These are phyloP conservation scores for Backusella mclennaniae DNA, from an alignment of 192 early-diverging fungal species.

Conservation along the genomic window DNA sequence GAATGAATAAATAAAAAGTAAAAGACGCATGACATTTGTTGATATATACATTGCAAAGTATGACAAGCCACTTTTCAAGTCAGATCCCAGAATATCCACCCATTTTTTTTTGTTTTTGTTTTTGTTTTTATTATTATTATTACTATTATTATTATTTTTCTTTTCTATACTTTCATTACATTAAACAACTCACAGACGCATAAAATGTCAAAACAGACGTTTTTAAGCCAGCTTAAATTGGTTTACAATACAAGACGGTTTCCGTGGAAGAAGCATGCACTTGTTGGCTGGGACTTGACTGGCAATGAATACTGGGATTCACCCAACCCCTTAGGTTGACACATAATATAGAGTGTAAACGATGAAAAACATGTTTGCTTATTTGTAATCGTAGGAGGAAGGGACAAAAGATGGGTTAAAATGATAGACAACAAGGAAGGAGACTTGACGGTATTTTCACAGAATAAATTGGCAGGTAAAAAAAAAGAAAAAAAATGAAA, in stretches of 20 bases:
- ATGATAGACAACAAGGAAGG: conserved; percentile 21
- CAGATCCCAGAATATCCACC: too few species aligned
- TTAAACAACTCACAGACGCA: not conserved
- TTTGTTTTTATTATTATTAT: too few species aligned
- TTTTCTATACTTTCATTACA: not conserved
- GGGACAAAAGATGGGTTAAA: conserved; percentile 35
- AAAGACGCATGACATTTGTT: too few species aligned
- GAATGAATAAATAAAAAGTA: too few species aligned
- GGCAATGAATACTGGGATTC: conserved; percentile 40
- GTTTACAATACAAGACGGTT: conserved; percentile 28
- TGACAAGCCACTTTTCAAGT: too few species aligned
- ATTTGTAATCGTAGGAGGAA: conserved; percentile 15
- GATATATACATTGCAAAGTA: too few species aligned
- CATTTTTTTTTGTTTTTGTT: too few species aligned
- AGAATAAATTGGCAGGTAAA: conserved; percentile 32
- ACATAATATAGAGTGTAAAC: not conserved
- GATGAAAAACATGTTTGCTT: not conserved
- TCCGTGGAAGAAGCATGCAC: conserved; percentile 38
- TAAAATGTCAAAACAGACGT: not conserved
- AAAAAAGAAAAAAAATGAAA: too few species aligned
- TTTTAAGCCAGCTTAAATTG: conserved; percentile 13
- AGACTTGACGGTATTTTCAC: conserved; percentile 20
- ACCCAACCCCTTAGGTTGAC: conserved; percentile 30
- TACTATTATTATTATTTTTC: not conserved
- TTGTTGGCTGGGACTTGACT: conserved; percentile 29